A percentile compares a stretch with the other conserved stretches of the same genome.
phyloP scores from a whole-genome alignment of 2,329 filamentous ascomycete species.

The Aspergillus sp. region DNA sequence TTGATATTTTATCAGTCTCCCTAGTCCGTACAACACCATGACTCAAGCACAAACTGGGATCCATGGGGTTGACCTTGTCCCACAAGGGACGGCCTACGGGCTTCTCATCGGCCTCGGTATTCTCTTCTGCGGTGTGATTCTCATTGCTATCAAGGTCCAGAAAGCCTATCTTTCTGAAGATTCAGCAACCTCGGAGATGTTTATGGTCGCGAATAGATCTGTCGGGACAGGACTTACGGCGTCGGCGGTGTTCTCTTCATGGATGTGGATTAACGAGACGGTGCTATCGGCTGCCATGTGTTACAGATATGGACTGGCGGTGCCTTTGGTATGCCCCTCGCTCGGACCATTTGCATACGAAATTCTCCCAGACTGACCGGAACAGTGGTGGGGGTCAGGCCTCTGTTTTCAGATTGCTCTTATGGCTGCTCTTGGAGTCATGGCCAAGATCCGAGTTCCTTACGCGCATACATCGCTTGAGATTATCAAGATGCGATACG shows the following conservation, averaged over 20 bases:
- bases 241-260: slow-evolving; percentile 39
- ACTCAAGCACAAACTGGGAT: background rate
- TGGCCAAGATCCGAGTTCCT: slow-evolving; percentile 51
- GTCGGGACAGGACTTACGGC: slow-evolving; percentile 39
- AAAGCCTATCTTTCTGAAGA: slow-evolving; percentile 31
- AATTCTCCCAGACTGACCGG: background rate
- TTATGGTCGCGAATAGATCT: slow-evolving; percentile 40
- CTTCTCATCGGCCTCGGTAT: slow-evolving; percentile 51
- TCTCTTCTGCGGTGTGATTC: slow-evolving; percentile 49
- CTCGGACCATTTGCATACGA: background rate
- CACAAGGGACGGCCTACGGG: slow-evolving; percentile 42
- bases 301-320: slow-evolving; percentile 35
- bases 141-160: slow-evolving; percentile 49
- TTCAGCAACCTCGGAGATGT: slow-evolving; percentile 43
- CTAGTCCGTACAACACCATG: background rate
- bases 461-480: slow-evolving; percentile 54
- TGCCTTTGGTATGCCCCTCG: slow-evolving; percentile 30
- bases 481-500: slow-evolving; percentile 51
- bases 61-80: slow-evolving; percentile 19
- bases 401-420: slow-evolving; percentile 51
- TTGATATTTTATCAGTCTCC: background rate
- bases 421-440: slow-evolving; percentile 51
- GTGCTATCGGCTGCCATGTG: slow-evolving; percentile 35
- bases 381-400: slow-evolving; percentile 39
- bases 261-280: slow-evolving; percentile 43